A percentile compares a stretch with the other conserved stretches of the same genome.
These are phyloP conservation scores for Mycena vitilis DNA, from an alignment of 768 basidiomycete genomes.

Conservation along the genomic window DNA sequence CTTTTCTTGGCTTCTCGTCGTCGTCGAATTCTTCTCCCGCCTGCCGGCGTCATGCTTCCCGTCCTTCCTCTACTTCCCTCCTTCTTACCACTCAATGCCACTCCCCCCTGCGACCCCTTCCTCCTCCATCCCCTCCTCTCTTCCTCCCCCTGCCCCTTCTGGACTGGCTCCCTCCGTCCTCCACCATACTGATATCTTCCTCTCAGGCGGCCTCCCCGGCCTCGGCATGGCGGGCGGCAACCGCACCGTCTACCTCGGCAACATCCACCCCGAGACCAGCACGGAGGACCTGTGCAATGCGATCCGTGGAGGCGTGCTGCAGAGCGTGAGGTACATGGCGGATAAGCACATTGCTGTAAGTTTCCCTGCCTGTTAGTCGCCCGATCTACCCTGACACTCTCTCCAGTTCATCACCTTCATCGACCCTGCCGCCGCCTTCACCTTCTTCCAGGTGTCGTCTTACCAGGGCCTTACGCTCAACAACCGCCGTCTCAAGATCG, in stretches of 20 bases:
- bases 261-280: slow-evolving; percentile 96
- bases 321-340: slow-evolving; percentile 94
- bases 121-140: too few species aligned
- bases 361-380: neutral
- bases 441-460: slow-evolving; percentile 93
- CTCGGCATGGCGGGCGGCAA: slow-evolving; percentile 60
- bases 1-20: neutral
- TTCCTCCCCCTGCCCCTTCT: neutral
- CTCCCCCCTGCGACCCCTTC: too few species aligned
- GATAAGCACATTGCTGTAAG: slow-evolving; percentile 95
- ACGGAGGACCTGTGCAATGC: slow-evolving; percentile 97
- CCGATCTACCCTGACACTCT: slow-evolving; percentile 21
- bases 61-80: neutral
- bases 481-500: slow-evolving; percentile 94
- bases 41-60: neutral
- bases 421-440: slow-evolving; percentile 91
- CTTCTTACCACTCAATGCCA: too few species aligned
- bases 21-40: neutral
- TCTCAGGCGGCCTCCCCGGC: slow-evolving; percentile 15
- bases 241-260: slow-evolving; percentile 94
- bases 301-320: slow-evolving; percentile 95
- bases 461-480: slow-evolving; percentile 92
- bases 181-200: slow-evolving; percentile 4
- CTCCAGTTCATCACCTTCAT: slow-evolving; percentile 94
- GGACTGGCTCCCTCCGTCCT: neutral